Percentiles rank a stretch among this genome's conserved stretches.
phyloP scores from a whole-genome alignment of 148 eudicot genomes.

The Gaultheria prostrata region DNA sequence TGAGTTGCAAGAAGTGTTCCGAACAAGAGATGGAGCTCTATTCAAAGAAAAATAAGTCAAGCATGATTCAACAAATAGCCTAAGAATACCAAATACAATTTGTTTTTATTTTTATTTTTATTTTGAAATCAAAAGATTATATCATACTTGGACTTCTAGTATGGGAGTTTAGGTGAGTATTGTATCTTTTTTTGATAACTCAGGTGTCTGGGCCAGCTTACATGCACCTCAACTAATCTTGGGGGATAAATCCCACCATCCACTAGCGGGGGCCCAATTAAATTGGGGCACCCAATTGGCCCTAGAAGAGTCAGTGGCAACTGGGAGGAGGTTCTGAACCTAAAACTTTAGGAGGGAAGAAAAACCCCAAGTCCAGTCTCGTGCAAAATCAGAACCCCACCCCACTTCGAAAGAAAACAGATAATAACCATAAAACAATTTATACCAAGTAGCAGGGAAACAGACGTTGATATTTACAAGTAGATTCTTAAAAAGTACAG shows the following conservation, averaged over 20 bases:
- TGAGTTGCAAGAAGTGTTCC: not conserved
- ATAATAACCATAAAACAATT: not conserved
- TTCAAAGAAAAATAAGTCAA: not conserved
- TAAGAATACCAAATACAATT: not conserved
- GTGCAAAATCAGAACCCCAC: not conserved
- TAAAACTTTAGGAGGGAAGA: too few species aligned
- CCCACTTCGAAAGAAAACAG: not conserved
- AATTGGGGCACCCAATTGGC: too few species aligned
- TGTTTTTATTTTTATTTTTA: too few species aligned
- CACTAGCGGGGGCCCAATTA: too few species aligned
- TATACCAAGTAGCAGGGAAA: not conserved
- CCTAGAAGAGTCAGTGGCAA: too few species aligned
- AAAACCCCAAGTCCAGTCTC: not conserved
- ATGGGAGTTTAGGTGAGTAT: not conserved
- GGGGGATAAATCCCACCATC: too few species aligned
- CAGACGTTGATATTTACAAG: not conserved
- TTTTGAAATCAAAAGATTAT: not conserved
- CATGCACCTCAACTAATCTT: too few species aligned
- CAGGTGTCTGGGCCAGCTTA: too few species aligned
- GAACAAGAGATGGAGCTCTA: constrained; percentile 4
- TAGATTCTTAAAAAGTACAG: too few species aligned
- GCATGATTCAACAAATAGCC: not conserved
- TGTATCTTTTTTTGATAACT: not conserved
- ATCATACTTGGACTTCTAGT: not conserved
- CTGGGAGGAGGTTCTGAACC: too few species aligned